A percentile compares a stretch with the other conserved stretches of the same genome.
These are phyloP conservation scores for Hymenoscyphus occultus DNA, from an alignment of 2,329 filamentous ascomycete genomes.

Conservation along the genomic window DNA sequence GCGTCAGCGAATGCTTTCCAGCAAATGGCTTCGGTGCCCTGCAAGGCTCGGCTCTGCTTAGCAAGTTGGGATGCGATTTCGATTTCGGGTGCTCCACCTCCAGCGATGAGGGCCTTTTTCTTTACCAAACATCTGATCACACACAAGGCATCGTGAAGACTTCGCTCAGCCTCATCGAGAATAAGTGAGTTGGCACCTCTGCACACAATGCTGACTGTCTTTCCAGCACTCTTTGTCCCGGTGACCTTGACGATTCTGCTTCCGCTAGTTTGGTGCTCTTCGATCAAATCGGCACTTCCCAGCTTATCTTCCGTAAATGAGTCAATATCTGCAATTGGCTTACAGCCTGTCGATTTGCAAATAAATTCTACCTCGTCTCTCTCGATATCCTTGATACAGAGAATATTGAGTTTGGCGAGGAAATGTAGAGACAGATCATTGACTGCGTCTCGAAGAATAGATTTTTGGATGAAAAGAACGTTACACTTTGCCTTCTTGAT, in stretches of 20 bases:
- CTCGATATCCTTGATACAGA: conserved; percentile 96
- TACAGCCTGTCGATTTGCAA: conserved; percentile 98
- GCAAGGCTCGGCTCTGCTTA: conserved; percentile 76
- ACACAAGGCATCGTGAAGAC: conserved; percentile 94
- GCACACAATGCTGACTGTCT: conserved; percentile 92
- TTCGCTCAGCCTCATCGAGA: conserved; percentile 94
- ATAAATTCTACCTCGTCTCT: conserved; percentile 98
- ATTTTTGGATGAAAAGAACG: conserved; percentile 96
- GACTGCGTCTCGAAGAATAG: conserved; percentile 93
- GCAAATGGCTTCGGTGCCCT: conserved; percentile 94
- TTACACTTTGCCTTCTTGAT: conserved; percentile 99
- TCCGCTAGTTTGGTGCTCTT: conserved; percentile 84
- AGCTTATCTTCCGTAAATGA: conserved; percentile 99
- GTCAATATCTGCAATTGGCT: conserved; percentile 97
- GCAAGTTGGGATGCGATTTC: conserved; percentile 87
- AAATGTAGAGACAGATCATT: conserved; percentile 98
- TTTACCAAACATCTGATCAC: conserved; percentile 97
- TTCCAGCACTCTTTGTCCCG: conserved; percentile 77
- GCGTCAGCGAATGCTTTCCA: conserved; percentile 99
- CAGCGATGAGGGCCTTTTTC: conserved; percentile 98
- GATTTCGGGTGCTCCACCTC: conserved; percentile 93
- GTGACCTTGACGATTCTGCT: conserved; percentile 93
- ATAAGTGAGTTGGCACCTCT: conserved; percentile 93
- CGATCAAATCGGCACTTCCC: conserved; percentile 86
- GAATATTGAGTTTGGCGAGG: conserved; percentile 92